phyloP scores from a whole-genome alignment of 2,329 filamentous ascomycete genomes.

The Neopestalotiopsis rosae region DNA sequence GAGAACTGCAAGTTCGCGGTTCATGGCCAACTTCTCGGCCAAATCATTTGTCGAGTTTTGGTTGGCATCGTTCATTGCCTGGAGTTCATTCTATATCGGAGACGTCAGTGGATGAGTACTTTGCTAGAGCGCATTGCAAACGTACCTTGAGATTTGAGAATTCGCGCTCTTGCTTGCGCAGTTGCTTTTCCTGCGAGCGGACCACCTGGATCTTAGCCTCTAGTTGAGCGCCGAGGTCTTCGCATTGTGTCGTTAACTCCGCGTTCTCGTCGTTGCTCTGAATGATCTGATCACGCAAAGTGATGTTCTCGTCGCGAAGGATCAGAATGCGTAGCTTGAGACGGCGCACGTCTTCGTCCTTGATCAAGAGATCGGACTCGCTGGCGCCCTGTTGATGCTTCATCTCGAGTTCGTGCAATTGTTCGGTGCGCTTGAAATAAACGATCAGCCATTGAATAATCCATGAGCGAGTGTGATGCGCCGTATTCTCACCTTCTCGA shows the following conservation, averaged over 20 bases:
- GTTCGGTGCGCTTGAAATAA: conserved; percentile 46
- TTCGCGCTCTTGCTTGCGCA: conserved; percentile 55
- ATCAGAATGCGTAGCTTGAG: conserved; percentile 72
- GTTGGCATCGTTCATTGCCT: conserved; percentile 68
- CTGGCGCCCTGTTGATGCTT: conserved; percentile 71
- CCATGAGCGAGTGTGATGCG: background rate
- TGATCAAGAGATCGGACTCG: conserved; percentile 69
- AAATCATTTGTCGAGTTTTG: conserved; percentile 75
- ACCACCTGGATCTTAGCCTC: conserved; percentile 47
- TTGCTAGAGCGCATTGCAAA: background rate
- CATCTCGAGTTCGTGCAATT: conserved; percentile 66
- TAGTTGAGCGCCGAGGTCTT: conserved; percentile 48
- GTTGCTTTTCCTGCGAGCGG: conserved; percentile 50
- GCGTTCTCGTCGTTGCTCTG: conserved; percentile 33
- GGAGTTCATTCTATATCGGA: conserved; percentile 68
- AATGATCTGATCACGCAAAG: conserved; percentile 67
- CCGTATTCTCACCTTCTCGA: conserved; percentile 39
- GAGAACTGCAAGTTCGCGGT: conserved; percentile 56
- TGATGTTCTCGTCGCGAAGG: conserved; percentile 76
- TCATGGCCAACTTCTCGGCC: conserved; percentile 59
- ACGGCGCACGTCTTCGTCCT: conserved; percentile 76
- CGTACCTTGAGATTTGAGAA: conserved; percentile 54
- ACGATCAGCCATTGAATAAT: background rate
- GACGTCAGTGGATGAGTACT: background rate
- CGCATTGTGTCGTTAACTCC: conserved; percentile 43